phyloP scores from a whole-genome alignment of 495 filamentous ascomycete genomes.

The Penicillium robsamsonii region DNA sequence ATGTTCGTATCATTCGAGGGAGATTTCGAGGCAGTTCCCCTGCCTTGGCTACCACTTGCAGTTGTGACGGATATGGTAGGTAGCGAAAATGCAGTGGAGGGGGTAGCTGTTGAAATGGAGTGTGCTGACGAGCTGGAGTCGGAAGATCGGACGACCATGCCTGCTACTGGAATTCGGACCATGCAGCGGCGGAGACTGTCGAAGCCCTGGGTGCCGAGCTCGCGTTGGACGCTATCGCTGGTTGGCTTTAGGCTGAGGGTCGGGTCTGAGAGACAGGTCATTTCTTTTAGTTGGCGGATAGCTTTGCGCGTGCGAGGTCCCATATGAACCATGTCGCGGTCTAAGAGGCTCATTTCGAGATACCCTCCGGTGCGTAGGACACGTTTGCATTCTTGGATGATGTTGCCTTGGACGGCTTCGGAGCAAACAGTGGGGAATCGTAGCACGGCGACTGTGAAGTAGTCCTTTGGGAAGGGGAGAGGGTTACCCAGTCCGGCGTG shows the following conservation, averaged over 20 bases:
- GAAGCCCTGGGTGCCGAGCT: slow-evolving; percentile 78
- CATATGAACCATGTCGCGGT: slow-evolving; percentile 87
- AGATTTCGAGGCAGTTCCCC: slow-evolving; percentile 23
- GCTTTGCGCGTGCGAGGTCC: slow-evolving; percentile 71
- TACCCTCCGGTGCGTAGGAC: slow-evolving; percentile 89
- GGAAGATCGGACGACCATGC: slow-evolving; percentile 52
- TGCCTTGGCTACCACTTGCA: slow-evolving; percentile 25
- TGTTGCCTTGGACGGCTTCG: slow-evolving; percentile 70
- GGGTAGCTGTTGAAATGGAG: slow-evolving; percentile 25
- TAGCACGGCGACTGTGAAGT: slow-evolving; percentile 81
- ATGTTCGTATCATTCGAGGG: slow-evolving; percentile 50
- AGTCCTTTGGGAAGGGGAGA: slow-evolving; percentile 85
- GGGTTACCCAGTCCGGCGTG: slow-evolving; percentile 63
- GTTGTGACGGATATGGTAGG: slow-evolving; percentile 27
- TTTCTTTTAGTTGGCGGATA: slow-evolving; percentile 73
- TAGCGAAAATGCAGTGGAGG: slow-evolving; percentile 31
- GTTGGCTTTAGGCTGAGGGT: slow-evolving; percentile 68
- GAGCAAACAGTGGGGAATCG: slow-evolving; percentile 80
- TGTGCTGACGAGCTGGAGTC: slow-evolving; percentile 38
- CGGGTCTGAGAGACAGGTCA: slow-evolving; percentile 61
- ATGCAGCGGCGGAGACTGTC: slow-evolving; percentile 82
- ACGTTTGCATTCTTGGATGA: slow-evolving; percentile 83
- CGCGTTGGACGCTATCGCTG: slow-evolving; percentile 72
- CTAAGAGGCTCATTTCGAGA: slow-evolving; percentile 80
- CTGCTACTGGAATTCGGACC: slow-evolving; percentile 85